Evolutionary conservation across 164 flowering plant species (phyloP).

Genomic region (Cinnamomum chago): DNA sequence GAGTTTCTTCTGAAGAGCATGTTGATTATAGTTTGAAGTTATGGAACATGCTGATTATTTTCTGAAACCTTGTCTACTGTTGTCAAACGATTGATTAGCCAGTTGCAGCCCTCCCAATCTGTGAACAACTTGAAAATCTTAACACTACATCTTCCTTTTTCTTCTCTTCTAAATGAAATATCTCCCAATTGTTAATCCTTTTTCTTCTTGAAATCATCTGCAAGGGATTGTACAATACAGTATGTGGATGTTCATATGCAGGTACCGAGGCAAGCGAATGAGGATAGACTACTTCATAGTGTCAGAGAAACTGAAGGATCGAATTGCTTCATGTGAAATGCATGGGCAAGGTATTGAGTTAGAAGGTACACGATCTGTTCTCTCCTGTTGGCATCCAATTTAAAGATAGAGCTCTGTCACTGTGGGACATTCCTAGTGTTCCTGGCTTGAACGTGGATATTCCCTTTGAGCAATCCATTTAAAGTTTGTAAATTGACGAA

Average conservation of each 20-base stretch:
- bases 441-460: background rate
- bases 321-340: conserved; percentile 75
- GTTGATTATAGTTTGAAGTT: background rate
- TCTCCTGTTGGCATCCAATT: background rate
- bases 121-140: too few relatives aligned
- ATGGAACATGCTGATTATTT: background rate
- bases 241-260: conserved; percentile 23
- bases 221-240: background rate
- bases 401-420: background rate
- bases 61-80: background rate
- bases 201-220: background rate
- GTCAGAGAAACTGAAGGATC: conserved; percentile 65
- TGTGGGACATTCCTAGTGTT: too few relatives aligned
- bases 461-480: background rate
- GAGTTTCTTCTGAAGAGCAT: background rate
- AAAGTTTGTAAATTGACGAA: background rate
- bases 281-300: conserved; percentile 87
- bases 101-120: too few relatives aligned
- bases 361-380: conserved; percentile 43
- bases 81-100: too few relatives aligned
- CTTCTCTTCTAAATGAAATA: too few relatives aligned
- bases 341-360: conserved; percentile 90
- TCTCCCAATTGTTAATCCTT: background rate
- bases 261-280: conserved; percentile 96
- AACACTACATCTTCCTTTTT: too few relatives aligned